Percentiles rank a stretch among this genome's conserved stretches.
These are phyloP conservation scores for Knoxdaviesia proteae DNA, from an alignment of 2,329 filamentous ascomycete species.

Conservation along the genomic window DNA sequence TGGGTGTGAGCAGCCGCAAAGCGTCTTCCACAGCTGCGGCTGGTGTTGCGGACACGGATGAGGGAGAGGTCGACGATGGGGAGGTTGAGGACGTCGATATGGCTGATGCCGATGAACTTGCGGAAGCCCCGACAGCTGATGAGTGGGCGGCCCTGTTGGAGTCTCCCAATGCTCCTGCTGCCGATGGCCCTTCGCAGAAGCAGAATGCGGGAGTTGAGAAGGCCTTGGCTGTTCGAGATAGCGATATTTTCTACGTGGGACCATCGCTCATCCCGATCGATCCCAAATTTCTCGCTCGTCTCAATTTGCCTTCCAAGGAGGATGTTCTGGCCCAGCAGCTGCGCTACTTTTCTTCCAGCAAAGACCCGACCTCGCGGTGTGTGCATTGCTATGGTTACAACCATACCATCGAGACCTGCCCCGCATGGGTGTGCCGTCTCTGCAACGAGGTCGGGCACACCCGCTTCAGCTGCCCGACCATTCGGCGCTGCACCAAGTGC, in stretches of 20 bases:
- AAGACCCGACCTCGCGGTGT: conserved; percentile 22
- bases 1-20: too few species aligned
- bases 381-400: conserved; percentile 27
- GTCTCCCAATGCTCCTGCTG: too few species aligned
- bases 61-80: too few species aligned
- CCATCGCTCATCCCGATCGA: background rate
- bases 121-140: too few species aligned
- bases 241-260: background rate
- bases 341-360: conserved; percentile 30
- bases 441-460: conserved; percentile 17
- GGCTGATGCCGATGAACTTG: too few species aligned
- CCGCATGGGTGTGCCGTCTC: conserved; percentile 27
- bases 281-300: background rate
- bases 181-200: too few species aligned
- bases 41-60: too few species aligned
- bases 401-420: conserved; percentile 24
- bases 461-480: conserved; percentile 25
- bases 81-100: too few species aligned
- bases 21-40: too few species aligned
- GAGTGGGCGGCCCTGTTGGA: too few species aligned
- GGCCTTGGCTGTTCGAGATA: too few species aligned
- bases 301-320: conserved; percentile 9
- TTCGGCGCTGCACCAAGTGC: conserved; percentile 35
- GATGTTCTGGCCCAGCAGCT: conserved; percentile 18
- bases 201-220: too few species aligned